Base-by-base conservation (phyloP, 768 basidiomycete genomes). In the Fomitopsis serialis region DNA sequence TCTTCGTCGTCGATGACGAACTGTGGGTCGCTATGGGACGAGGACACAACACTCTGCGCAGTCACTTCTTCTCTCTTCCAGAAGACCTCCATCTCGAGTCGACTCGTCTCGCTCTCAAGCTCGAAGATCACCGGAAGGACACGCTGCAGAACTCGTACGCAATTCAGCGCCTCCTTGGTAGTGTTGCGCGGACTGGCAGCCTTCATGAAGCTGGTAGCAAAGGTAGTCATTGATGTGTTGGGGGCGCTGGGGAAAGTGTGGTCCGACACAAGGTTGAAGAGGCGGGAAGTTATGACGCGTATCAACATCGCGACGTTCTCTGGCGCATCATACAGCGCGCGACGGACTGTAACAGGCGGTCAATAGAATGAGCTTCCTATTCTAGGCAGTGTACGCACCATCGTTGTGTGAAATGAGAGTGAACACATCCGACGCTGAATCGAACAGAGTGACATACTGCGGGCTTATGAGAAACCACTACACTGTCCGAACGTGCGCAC, bases 1-100 rank as follows among this genome's bases (percentile, higher is more conserved):
- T 82, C 86, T 17, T 89, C 90, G 59, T 93, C 91, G 57, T 92
- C 92, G 35, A 96, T 93, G 15, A 95, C 89, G 66, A 96, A 96
- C 63, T 95, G 92, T 11, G 82, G 72, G 51, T 70, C 66, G 37
- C 62, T 56, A 5, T 50, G 48, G 25, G 59, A 56, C 27, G 57
- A 48, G 42, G 53, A 52, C 23, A 54, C 63, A 17, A 47, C 51
- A 23, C 66, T 60, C 17, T 59, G 65, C 32, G 74, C 75, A 49
- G 72, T 71, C 8, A 77, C 72, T 54, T 80, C 79, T 50, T 78
- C 74, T 61, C 74, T 81, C 66, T 77, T 89, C 93, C 96, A 98
- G 25, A 98, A 68, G 1, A 94, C 74, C 60, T 90, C 85, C 59
- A 81, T 62, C 62, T 95, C 95, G 61, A 96, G 85, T 13, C 76